Evolutionary conservation across 345 rosid genomes (phyloP), one percentile per base, ranked within the genome.

Genomic region (Aurinia saxatilis): DNA sequence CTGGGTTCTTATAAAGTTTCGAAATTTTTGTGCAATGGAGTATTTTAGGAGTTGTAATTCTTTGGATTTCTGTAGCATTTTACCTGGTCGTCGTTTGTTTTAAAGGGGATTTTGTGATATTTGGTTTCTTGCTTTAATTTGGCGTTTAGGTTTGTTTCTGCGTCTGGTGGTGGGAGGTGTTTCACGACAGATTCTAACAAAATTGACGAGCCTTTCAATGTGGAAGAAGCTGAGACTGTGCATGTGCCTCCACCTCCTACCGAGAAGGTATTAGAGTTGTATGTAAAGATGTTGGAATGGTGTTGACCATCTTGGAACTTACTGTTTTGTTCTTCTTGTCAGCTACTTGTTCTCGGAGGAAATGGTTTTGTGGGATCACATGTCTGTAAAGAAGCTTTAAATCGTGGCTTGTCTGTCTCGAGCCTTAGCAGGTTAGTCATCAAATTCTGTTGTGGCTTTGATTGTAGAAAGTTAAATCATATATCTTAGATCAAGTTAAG

Each of bases 341-440:
- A 95, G 99, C 71, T 90, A 68, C 97, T 95, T 74, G 97, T 95
- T 30, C 74, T 95, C 61, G 99, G 99, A 54, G 99, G 99, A 59
- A 95, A 80, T 82, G 99, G 97, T 45, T 95, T 90, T 82, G 97
- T 95, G 66, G 99, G 99, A 64, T 86, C 97, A 29, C 87, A 87
- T 65, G 61, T 95, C 1, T 86, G 91, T 77, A 86, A 70, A 79
- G 96, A 90, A 83, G 99, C 97, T 70, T 57, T 90, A 33, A 75
- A 82, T 44, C 86, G 86, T 29, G 96, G 95, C 38, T 45, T 88
- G 39, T 27, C 81, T 42, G 91, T 90, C 70, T 83, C 87, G 48
- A 90, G 99, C 81, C 87, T 95, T 71, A 95, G 96, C 92, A 95
- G 99, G 99, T 95, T 30, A 0, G 18, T 10, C 54, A 35, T n/a